Evolutionary conservation across 2,329 filamentous ascomycete genomes (phyloP).

Genomic region (Hypoxylon sp.): DNA sequence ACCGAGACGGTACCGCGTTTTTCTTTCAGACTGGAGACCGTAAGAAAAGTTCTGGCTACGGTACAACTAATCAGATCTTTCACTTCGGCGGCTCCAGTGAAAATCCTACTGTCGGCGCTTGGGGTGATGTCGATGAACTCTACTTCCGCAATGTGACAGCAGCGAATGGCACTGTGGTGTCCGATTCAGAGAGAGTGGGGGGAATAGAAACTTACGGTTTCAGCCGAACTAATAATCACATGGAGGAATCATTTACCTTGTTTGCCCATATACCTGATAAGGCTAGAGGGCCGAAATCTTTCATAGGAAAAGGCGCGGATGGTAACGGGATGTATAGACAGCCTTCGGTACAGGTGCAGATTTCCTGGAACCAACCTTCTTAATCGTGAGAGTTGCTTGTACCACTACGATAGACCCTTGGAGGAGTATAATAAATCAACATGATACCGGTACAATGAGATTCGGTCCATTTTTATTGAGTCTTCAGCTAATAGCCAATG

Average conservation of each 20-base stretch:
- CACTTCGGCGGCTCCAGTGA: conserved; percentile 63
- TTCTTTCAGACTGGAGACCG: conserved; percentile 64
- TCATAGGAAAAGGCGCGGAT: conserved; percentile 2
- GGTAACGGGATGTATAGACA: not conserved
- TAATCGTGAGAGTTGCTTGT: not conserved
- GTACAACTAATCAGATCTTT: conserved; percentile 70
- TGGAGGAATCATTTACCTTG: conserved; percentile 10
- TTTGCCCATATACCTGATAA: conserved; percentile 32
- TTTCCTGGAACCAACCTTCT: not conserved
- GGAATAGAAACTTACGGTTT: conserved; percentile 25
- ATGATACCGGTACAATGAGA: not conserved
- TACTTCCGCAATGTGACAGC: conserved; percentile 68
- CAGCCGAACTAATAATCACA: not conserved
- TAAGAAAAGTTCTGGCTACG: conserved; percentile 64
- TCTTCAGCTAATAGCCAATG: not conserved
- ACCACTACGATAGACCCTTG: not conserved
- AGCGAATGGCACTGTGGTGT: conserved; percentile 37
- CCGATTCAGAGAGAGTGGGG: conserved; percentile 34
- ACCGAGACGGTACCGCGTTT: conserved; percentile 68
- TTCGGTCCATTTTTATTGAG: not conserved
- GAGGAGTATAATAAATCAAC: not conserved
- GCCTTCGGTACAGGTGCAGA: conserved; percentile 15
- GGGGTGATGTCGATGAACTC: conserved; percentile 58
- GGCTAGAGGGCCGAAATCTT: not conserved
- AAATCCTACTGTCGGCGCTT: conserved; percentile 27